These are phyloP conservation scores for Stylosanthes scabra DNA, from an alignment of 331 rosid genomes.

Conservation along the genomic window DNA sequence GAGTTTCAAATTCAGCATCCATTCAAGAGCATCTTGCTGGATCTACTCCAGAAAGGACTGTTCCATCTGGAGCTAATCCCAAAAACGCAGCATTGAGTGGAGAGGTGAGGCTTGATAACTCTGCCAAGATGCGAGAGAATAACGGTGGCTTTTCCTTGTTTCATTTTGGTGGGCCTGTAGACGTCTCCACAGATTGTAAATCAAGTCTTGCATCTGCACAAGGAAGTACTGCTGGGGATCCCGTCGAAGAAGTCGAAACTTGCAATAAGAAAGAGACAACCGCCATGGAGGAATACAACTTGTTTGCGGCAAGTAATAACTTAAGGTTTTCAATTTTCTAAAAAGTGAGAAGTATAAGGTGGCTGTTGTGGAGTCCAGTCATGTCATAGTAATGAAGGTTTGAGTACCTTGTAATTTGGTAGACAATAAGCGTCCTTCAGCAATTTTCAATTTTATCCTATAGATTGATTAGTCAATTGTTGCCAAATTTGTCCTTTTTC, in stretches of 20 bases:
- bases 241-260: slow-evolving; percentile 53
- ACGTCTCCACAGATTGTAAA: slow-evolving; percentile 65
- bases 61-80: slow-evolving; percentile 48
- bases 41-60: slow-evolving; percentile 49
- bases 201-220: slow-evolving; percentile 49
- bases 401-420: slow-evolving; percentile 59
- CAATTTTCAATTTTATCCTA: slow-evolving; percentile 59
- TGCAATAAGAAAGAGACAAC: slow-evolving; percentile 73
- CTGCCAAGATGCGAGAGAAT: slow-evolving; percentile 52
- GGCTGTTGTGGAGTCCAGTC: slow-evolving; percentile 62
- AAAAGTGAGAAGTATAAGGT: slow-evolving; percentile 56
- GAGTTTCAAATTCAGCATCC: slow-evolving; percentile 52
- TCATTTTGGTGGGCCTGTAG: slow-evolving; percentile 95
- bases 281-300: slow-evolving; percentile 86
- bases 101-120: slow-evolving; percentile 48
- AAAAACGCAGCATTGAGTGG: slow-evolving; percentile 45
- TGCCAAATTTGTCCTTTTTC: slow-evolving; percentile 50
- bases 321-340: slow-evolving; percentile 77
- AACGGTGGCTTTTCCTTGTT: slow-evolving; percentile 80
- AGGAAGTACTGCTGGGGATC: slow-evolving; percentile 54
- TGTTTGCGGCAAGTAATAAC: slow-evolving; percentile 86
- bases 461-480: slow-evolving; percentile 54
- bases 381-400: slow-evolving; percentile 58
- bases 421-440: slow-evolving; percentile 74
- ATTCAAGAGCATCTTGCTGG: slow-evolving; percentile 53